Conservation (phyloP, 805 yeast species). For the Barnettozyma sucrosica region DNA sequence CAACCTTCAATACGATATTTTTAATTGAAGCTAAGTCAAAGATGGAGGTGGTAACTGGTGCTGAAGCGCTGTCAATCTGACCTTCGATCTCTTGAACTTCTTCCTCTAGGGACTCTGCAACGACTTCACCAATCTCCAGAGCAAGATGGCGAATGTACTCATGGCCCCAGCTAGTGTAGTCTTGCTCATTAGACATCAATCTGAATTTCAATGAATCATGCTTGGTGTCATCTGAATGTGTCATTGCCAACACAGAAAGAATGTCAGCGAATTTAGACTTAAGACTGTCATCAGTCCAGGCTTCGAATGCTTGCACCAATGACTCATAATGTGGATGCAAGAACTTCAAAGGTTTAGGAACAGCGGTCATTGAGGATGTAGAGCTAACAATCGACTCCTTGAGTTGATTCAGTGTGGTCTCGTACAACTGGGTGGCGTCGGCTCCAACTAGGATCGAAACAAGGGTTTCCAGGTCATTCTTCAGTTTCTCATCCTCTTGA, state of each 20-base stretch:
- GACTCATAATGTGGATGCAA: slow-evolving; percentile 78
- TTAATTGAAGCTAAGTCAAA: slow-evolving; percentile 42
- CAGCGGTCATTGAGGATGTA: slow-evolving; percentile 98
- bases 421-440: slow-evolving; percentile 38
- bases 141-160: slow-evolving; percentile 96
- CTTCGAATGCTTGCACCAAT: slow-evolving; percentile 58
- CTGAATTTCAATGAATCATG: slow-evolving; percentile 79
- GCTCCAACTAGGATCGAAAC: slow-evolving; percentile 71
- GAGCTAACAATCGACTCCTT: slow-evolving; percentile 81
- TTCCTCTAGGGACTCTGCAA: slow-evolving; percentile 46
- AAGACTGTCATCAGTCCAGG: slow-evolving; percentile 51
- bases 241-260: slow-evolving; percentile 90
- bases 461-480: slow-evolving; percentile 77
- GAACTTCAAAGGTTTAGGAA: slow-evolving; percentile 96
- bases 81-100: slow-evolving; percentile 25
- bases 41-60: slow-evolving; percentile 8
- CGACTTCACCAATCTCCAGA: slow-evolving; percentile 87
- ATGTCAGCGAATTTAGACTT: slow-evolving; percentile 73
- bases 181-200: slow-evolving; percentile 49
- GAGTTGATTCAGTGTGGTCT: slow-evolving; percentile 58
- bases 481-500: slow-evolving; percentile 88
- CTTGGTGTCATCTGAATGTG: slow-evolving; percentile 76
- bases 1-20: slow-evolving; percentile 66
- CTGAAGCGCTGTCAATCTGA: slow-evolving; percentile 6
- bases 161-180: slow-evolving; percentile 91